A percentile compares a stretch with the other conserved stretches of the same genome.
Evolutionary conservation across 768 basidiomycete species (phyloP).

Genomic region (Lactifluus volemus): DNA sequence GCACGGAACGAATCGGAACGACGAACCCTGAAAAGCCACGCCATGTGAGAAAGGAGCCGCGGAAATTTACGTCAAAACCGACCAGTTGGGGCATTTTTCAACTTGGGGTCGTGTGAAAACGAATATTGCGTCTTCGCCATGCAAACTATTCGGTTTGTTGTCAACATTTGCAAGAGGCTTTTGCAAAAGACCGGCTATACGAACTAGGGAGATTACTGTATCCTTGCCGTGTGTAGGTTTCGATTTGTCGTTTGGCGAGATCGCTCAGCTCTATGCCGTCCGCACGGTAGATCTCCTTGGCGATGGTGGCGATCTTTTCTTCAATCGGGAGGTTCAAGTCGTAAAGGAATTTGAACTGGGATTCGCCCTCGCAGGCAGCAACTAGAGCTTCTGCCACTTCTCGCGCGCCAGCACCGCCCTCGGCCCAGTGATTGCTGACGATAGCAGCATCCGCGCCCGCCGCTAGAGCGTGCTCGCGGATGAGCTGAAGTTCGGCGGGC

Average conservation of each 20-base stretch:
- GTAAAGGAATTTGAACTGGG: conserved; percentile 90
- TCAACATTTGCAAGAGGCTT: background rate
- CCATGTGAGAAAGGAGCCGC: background rate
- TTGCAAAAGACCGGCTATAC: conserved; percentile 23
- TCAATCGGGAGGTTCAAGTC: conserved; percentile 75
- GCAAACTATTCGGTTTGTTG: conserved; percentile 48
- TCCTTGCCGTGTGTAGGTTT: conserved; percentile 88
- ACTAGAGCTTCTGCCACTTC: conserved; percentile 91
- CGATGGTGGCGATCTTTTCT: conserved; percentile 82
- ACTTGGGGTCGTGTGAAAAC: conserved; percentile 87
- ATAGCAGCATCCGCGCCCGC: conserved; percentile 93
- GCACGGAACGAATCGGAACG: conserved; percentile 81
- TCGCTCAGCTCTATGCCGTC: conserved; percentile 85
- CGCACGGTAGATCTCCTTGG: conserved; percentile 88
- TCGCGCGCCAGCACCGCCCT: conserved; percentile 86
- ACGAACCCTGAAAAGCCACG: conserved; percentile 58
- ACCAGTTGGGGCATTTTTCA: conserved; percentile 85
- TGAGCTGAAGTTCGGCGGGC: conserved; percentile 76
- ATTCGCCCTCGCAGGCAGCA: conserved; percentile 70
- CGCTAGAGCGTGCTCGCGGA: conserved; percentile 68
- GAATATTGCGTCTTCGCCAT: conserved; percentile 99
- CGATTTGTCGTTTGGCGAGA: conserved; percentile 74
- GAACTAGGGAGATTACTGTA: conserved; percentile 69
- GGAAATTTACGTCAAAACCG: conserved; percentile 20
- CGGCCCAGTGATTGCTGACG: conserved; percentile 95